These are phyloP conservation scores for Dendrobium huoshanense DNA, from an alignment of 106 monocot genomes.

Conservation along the genomic window DNA sequence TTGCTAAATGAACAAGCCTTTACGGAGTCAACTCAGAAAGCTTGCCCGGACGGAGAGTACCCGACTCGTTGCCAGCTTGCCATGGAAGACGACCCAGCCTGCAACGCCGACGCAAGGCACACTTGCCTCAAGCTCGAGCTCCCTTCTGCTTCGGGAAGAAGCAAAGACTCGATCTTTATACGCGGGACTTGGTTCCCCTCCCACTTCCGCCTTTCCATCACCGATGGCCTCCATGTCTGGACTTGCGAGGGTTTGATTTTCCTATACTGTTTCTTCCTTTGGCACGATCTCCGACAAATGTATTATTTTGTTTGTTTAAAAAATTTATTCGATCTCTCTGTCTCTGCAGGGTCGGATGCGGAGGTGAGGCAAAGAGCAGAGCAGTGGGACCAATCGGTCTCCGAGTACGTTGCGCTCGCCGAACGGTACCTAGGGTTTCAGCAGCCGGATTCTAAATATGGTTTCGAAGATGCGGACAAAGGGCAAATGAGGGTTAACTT, in stretches of 20 bases:
- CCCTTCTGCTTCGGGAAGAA: slow-evolving; percentile 25
- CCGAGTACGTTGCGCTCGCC: slow-evolving; percentile 58
- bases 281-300: neutral
- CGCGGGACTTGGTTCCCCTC: slow-evolving; percentile 72
- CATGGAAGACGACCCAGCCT: neutral
- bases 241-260: slow-evolving; percentile 36
- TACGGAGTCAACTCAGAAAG: neutral
- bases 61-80: neutral
- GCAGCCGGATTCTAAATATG: slow-evolving; percentile 60
- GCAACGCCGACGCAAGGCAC: slow-evolving; percentile 22
- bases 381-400: slow-evolving; percentile 78
- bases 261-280: neutral
- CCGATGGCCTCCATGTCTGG: slow-evolving; percentile 77
- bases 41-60: neutral
- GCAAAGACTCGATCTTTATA: slow-evolving; percentile 44
- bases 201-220: slow-evolving; percentile 66
- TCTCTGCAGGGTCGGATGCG: slow-evolving; percentile 38
- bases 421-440: slow-evolving; percentile 77
- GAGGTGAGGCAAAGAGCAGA: slow-evolving; percentile 81
- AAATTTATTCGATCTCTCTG: neutral
- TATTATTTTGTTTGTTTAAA: neutral
- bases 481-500: slow-evolving; percentile 54
- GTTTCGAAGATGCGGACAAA: slow-evolving; percentile 73
- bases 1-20: neutral
- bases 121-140: slow-evolving; percentile 65